Evolutionary conservation across 1,284 basidiomycete genomes (phyloP), one percentile per base, ranked within the genome.

Genomic region (Cutaneotrichosporon sp.): DNA sequence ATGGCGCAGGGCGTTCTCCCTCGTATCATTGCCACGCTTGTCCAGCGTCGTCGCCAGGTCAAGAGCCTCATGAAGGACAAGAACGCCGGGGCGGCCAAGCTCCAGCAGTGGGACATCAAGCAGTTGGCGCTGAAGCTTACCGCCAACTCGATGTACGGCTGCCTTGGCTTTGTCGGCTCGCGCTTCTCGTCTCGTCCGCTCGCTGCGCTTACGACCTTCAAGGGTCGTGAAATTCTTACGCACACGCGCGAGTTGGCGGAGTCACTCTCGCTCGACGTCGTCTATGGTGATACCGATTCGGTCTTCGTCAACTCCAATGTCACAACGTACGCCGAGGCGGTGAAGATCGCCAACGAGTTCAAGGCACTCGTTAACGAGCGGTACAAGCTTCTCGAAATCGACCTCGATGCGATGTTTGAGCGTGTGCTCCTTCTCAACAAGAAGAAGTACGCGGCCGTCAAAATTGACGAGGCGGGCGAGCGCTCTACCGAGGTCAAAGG

Each of bases 121-220:
- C 97, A 99, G 76, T 89, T 92, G 77, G 97, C 97, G 6, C 84
- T 99, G 64, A 99, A 99, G 83, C 88, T 99, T 59, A 99, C 96
- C 1, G 97, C 97, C 65, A 99, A 99, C 84, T 96, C 92, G 84
- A 99, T 99, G 96, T 99, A 99, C 80, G 97, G 97, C 26, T 99
- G 97, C 85, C 88, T 99, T 34, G 97, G 97, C 61, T 99, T 98
- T 78, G 92, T 96, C 76, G 91, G 95, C 69, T 97, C 95, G 21
- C 85, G 97, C 56, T 99, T 99, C 84, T 97, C 95, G 71, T 97
- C 96, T n/a, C 87, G 92, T 42, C 93, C 95, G 0, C 86, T 99
- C 16, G 97, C 97, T 8, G 93, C 96, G 51, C 85, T 99, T 61
- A 98, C 95, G 30, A 99, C 97, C 0, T 96, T 89, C 86, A 99